Percentiles rank a stretch among this genome's conserved stretches.
Evolutionary conservation across 164 flowering plant genomes (phyloP).

Genomic region (Chimonanthus salicifolius): DNA sequence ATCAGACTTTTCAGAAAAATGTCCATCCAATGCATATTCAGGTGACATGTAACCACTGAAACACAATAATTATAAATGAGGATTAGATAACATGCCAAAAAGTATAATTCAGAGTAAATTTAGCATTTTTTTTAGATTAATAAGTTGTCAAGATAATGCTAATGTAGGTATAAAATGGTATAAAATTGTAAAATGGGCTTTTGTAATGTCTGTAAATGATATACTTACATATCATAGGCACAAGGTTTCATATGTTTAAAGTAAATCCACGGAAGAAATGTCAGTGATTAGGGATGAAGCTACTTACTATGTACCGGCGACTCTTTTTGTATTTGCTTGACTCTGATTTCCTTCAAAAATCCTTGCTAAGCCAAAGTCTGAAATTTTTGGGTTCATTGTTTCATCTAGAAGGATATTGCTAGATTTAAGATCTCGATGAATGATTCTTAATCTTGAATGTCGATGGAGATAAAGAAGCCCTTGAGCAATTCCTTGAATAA

Average conservation of each 20-base stretch:
- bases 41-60: conserved; percentile 43
- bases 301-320: conserved; percentile 40
- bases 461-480: conserved; percentile 59
- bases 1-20: conserved; percentile 19
- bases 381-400: conserved; percentile 39
- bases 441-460: conserved; percentile 41
- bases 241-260: too few relatives aligned
- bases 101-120: too few relatives aligned
- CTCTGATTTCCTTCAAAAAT: conserved; percentile 24
- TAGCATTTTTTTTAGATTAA: too few relatives aligned
- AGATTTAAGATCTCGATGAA: conserved; percentile 57
- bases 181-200: too few relatives aligned
- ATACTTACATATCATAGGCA: too few relatives aligned
- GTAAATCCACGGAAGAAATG: too few relatives aligned
- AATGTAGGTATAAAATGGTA: too few relatives aligned
- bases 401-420: conserved; percentile 47
- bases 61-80: background rate
- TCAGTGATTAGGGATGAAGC: background rate
- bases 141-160: too few relatives aligned
- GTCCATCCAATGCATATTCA: conserved; percentile 45
- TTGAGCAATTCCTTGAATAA: conserved; percentile 37
- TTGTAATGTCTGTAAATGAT: too few relatives aligned
- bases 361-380: conserved; percentile 48
- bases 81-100: too few relatives aligned
- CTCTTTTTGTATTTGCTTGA: conserved; percentile 18